A percentile compares a stretch with the other conserved stretches of the same genome.
These are phyloP conservation scores for Mortierella sp. DNA, from an alignment of 371 early-diverging fungal genomes.

Conservation along the genomic window DNA sequence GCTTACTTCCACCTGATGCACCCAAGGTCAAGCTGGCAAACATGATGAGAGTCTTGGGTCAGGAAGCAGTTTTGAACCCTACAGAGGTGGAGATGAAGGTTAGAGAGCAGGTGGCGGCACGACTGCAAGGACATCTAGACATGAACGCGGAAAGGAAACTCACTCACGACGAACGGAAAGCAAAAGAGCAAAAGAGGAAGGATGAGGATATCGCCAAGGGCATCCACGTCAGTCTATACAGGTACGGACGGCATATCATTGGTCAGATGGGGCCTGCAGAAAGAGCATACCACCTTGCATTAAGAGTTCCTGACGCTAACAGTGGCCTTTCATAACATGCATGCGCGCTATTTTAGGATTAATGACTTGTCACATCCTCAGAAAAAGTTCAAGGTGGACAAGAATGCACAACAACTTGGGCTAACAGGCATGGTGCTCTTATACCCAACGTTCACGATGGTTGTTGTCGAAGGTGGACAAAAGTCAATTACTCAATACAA, in stretches of 20 bases:
- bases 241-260: constrained; percentile 58
- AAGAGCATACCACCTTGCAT: too few species aligned
- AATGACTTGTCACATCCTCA: constrained; percentile 80
- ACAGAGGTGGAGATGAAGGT: constrained; percentile 92
- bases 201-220: constrained; percentile 75
- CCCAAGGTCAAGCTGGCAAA: constrained; percentile 93
- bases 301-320: too few species aligned
- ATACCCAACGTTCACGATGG: constrained; percentile 77
- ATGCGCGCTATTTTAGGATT: constrained; percentile 65
- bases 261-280: too few species aligned
- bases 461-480: constrained; percentile 95
- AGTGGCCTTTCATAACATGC: background rate
- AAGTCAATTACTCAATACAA: constrained; percentile 92
- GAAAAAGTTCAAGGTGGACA: constrained; percentile 88
- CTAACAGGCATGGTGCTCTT: constrained; percentile 87
- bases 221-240: constrained; percentile 85
- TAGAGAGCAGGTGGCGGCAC: constrained; percentile 83
- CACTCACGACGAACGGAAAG: constrained; percentile 86
- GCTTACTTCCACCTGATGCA: constrained; percentile 92
- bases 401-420: constrained; percentile 86
- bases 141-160: constrained; percentile 86
- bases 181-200: constrained; percentile 79
- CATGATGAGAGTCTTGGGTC: constrained; percentile 92
- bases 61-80: constrained; percentile 93
- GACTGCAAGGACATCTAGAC: constrained; percentile 84